Evolutionary conservation across 257 asterid species (phyloP).

Genomic region (Henckelia pumila): DNA sequence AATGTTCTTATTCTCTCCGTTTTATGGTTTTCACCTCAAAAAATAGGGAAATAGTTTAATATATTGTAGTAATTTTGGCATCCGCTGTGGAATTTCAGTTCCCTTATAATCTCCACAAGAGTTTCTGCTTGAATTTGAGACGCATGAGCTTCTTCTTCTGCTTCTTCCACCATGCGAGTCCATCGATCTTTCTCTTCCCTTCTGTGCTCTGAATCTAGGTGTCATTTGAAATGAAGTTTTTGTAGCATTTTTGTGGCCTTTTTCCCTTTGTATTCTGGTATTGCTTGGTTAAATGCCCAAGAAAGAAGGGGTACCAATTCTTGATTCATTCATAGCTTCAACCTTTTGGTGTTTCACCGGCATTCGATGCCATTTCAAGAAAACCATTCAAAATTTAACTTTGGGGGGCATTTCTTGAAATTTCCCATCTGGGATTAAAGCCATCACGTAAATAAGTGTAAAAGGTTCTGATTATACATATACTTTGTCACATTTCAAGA

Average conservation of each 20-base stretch:
- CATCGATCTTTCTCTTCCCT: background rate
- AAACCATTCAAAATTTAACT: background rate
- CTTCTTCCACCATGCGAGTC: background rate
- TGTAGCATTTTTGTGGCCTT: slow-evolving; percentile 28
- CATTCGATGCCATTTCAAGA: background rate
- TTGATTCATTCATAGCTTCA: background rate
- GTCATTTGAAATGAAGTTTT: slow-evolving; percentile 34
- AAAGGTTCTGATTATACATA: background rate
- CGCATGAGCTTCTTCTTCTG: slow-evolving; percentile 15
- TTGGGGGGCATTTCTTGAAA: slow-evolving; percentile 1
- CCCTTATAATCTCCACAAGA: slow-evolving; percentile 25
- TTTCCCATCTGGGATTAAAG: background rate
- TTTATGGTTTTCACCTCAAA: background rate
- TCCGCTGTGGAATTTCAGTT: slow-evolving; percentile 26
- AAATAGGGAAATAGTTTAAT: background rate
- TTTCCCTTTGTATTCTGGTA: background rate
- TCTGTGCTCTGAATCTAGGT: background rate
- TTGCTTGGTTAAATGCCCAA: background rate
- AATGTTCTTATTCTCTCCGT: background rate
- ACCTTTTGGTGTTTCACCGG: no score
- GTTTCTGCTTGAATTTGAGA: slow-evolving; percentile 19
- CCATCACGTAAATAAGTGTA: background rate
- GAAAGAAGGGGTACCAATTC: background rate
- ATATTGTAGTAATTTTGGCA: background rate
- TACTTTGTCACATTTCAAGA: background rate